Evolutionary conservation across 2,329 filamentous ascomycete genomes (phyloP), one percentile per base, ranked within the genome.

Genomic region (Orbilia quercus): DNA sequence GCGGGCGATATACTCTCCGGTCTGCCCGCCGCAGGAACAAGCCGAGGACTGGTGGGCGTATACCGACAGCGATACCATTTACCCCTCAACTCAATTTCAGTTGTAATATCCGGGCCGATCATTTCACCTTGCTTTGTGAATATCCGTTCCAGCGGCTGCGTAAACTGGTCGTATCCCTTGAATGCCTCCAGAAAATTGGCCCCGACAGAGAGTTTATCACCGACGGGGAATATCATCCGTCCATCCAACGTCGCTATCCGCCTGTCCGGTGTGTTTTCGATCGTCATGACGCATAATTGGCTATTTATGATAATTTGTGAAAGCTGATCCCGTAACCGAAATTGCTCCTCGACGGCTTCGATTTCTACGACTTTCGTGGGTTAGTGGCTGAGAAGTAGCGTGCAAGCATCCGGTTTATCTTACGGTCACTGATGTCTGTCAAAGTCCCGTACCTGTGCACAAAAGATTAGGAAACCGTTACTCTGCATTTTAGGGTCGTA

Each of bases 241-340:
- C 69, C 69, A 22, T 60, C 44, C 25, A 74, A 36, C 1, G 63
- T 54, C 6, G 69, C 57, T 50, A 74, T 74, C 16, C 55, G 54
- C 44, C 69, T 66, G 28, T 67, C 69, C 12, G 69, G 54, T 4
- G 60, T 74, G 11, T 74, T 74, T 57, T 74, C 69, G 60, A 74
- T 45, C 34, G 54, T 74, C 69, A 74, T 74, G 16, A 62, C 54
- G 55, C 69, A 74, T 18, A 74, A 45, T 54, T 74, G 69, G 28
- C 60, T 66, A 31, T 40, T 57, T 7, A 57, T 22, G 16, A 74
- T 74, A 16, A 67, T 62, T 16, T 74, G 54, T 18, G 54, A 62
- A 7, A 74, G 51, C 40, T 74, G 62, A 5, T 58, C 34, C 23
- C 50, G 54, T 7, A 74, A 54, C 22, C 57, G 23, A 28, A 31